Evolutionary conservation across 352 stramenopile genomes (phyloP).

Genomic region (Pythium volutum): DNA sequence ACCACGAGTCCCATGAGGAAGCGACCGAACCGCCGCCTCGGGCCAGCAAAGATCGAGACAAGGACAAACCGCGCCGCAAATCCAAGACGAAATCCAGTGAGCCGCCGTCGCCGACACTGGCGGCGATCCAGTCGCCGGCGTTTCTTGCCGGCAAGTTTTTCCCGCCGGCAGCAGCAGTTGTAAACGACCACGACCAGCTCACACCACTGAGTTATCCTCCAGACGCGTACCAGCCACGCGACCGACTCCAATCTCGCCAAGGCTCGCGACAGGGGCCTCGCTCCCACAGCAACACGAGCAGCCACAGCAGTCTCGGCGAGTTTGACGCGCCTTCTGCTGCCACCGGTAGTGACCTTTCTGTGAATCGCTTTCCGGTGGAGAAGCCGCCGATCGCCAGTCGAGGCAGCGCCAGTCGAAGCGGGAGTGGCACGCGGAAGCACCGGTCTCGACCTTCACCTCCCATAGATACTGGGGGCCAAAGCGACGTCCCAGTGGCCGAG

Average conservation of each 20-base stretch:
- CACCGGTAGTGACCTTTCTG: background rate
- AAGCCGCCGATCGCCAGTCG: slow-evolving; percentile 28
- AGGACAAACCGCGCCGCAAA: slow-evolving; percentile 31
- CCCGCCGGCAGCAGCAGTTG: too few species aligned
- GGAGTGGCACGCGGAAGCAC: slow-evolving; percentile 17
- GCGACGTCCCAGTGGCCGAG: background rate
- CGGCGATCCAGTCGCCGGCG: background rate
- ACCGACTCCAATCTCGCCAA: slow-evolving; percentile 73
- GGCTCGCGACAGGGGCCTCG: slow-evolving; percentile 57
- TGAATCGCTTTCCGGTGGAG: slow-evolving; percentile 21
- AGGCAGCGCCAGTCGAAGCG: slow-evolving; percentile 1
- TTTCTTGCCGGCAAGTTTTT: slow-evolving; percentile 22
- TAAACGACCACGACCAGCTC: slow-evolving; percentile 39
- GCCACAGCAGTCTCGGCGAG: slow-evolving; percentile 37
- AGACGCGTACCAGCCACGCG: slow-evolving; percentile 60
- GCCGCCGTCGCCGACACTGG: background rate
- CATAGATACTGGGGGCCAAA: background rate
- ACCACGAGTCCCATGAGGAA: slow-evolving; percentile 11
- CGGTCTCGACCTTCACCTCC: background rate
- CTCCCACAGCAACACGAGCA: slow-evolving; percentile 24
- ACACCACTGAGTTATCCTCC: slow-evolving; percentile 27
- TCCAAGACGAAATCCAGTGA: slow-evolving; percentile 28
- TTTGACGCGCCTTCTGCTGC: slow-evolving; percentile 33
- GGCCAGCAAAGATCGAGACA: slow-evolving; percentile 12
- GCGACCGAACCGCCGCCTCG: background rate